Evolutionary conservation across 805 yeast species (phyloP), one percentile per base, ranked within the genome.

Genomic region (Candida jianshihensis): DNA sequence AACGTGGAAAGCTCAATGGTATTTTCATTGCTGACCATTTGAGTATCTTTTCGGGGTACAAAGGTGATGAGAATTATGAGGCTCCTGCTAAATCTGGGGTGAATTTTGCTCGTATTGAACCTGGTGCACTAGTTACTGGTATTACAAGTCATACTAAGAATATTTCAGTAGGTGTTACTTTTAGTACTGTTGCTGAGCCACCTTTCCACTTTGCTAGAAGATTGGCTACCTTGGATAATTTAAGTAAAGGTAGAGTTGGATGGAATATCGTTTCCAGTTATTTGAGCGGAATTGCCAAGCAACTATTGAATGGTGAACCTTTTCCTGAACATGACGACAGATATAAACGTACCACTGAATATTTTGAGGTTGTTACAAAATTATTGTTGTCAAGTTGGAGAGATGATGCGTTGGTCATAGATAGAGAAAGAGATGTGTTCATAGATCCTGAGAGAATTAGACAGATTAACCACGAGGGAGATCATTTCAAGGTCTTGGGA

Each of bases 221-320:
- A 34, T 41, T 64, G 28, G 63, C 67, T 6, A 61, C 70, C 1
- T 49, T 64, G 26, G 70, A 64, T 40, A 68, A 64, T 42, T 51
- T 64, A 35, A 58, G 64, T 9, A 47, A 52, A 15, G 70, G 70
- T 14, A 48, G 70, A 40, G 40, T 65, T 34, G 70, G 68, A 15
- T 64, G 70, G 70, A 65, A 64, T 39, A 57, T 65, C 8, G 70
- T 65, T 13, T 53, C 64, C 16, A 58, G 66, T 5, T 62, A 64
- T 34, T 46, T 63, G 34, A 62, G 61, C 30, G 49, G 59, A 41
- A 63, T 65, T 14, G 61, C 65, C 4, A 44, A 59, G 39, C 60
- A 62, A 38, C 43, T 60, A 13, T 43, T 59, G 25, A 59, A 63
- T 30, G 60, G 59, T 7, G 59, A 54, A 26, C 42, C 51, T 4